Evolutionary conservation across 129 eudicot species (phyloP), one percentile per base, ranked within the genome.

Genomic region (Flaveria trinervia): DNA sequence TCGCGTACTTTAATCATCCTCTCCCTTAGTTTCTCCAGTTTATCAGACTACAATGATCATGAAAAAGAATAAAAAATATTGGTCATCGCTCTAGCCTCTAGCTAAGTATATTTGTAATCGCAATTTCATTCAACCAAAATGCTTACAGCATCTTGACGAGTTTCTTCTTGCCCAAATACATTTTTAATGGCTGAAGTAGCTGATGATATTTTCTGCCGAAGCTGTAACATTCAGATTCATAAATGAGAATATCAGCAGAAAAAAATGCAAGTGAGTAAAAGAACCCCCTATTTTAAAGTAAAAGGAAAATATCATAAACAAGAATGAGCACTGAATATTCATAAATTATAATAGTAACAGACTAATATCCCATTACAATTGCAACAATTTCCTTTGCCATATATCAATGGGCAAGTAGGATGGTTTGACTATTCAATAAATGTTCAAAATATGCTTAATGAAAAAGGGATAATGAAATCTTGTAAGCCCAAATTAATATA

Each of bases 111-210:
- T 39, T 25, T 68, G 20, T 52, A 78, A 54, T 36, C 6, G 54
- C 41, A 8, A 68, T 70, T 30, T 54, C 56, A 10, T 7, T 54
- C 22, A 3, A 49, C 28, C 3, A 67, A 50, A 6, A 49, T 66
- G 76, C 93, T 91, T 83, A 94, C 97, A 74, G 93, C 86, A 86
- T 89, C 89, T 67, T 77, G 82, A 26, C 65, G 81, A 18, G 72
- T 66, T 77, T 74, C 87, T 72, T 86, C 97, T 81, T 94, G 91
- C 59, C 98, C 98, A 57, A 94, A 94, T 30, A 87, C 97, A 36
- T 92, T 89, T 86, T 94, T 94, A 36, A 94, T 89, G 44, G 98
- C 98, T 59, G 98, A 87, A 69, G 98, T 91, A 18, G 98, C 96
- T 3, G 96, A 89, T 10, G 93, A 59, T 70, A 94, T 94, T 79